Evolutionary conservation across 148 eudicot species (phyloP).

Genomic region (Rhododendron mucronatum): DNA sequence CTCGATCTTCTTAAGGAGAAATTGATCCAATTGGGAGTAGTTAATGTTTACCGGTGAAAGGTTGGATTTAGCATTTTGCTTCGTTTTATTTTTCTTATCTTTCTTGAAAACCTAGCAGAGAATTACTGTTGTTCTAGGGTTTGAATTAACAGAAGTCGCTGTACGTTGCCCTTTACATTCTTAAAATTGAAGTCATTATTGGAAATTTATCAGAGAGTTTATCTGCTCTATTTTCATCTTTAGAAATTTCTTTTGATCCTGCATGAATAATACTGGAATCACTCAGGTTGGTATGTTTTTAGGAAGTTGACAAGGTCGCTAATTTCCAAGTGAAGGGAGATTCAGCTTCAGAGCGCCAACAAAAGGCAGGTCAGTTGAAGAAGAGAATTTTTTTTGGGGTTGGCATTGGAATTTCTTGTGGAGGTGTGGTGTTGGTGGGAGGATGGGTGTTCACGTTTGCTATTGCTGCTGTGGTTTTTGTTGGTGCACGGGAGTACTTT

Average conservation of each 20-base stretch:
- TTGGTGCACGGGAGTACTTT: conserved; percentile 83
- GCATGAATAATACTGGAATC: conserved; percentile 14
- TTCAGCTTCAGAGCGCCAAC: conserved; percentile 31
- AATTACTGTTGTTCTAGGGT: neutral
- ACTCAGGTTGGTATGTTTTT: conserved; percentile 39
- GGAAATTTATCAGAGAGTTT: neutral
- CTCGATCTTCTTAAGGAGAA: neutral
- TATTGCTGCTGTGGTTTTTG: conserved; percentile 65
- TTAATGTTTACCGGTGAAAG: neutral
- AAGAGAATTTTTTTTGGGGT: conserved; percentile 77
- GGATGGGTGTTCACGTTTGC: conserved; percentile 86
- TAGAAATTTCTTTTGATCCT: neutral
- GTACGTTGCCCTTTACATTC: neutral
- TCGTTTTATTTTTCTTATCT: neutral
- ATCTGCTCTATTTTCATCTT: neutral
- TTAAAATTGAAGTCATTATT: neutral
- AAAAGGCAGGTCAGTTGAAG: conserved; percentile 61
- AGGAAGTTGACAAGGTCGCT: conserved; percentile 43
- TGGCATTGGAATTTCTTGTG: conserved; percentile 69
- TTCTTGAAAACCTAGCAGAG: neutral
- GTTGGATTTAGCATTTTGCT: neutral
- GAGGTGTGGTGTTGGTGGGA: conserved; percentile 80
- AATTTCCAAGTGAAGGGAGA: conserved; percentile 30
- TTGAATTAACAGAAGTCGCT: neutral
- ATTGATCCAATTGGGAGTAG: neutral